A percentile compares a stretch with the other conserved stretches of the same genome.
phyloP scores from a whole-genome alignment of 2,329 filamentous ascomycete genomes.

The Fusarium ramigenum region DNA sequence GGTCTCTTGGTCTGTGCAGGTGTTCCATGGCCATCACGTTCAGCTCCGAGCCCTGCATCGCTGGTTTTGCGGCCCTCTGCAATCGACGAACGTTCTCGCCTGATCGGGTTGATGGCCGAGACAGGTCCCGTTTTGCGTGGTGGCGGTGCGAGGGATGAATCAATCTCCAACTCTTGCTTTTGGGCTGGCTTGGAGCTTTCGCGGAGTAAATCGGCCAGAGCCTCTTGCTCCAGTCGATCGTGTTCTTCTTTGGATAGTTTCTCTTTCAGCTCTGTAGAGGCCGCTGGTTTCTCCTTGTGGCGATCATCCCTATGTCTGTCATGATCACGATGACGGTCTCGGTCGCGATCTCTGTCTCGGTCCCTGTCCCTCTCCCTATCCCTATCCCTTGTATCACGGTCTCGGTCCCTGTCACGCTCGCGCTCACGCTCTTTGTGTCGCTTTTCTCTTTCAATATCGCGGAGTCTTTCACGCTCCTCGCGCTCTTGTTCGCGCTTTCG shows the following conservation, averaged over 20 bases:
- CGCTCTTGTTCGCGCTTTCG: constrained; percentile 63
- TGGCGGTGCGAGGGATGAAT: constrained; percentile 64
- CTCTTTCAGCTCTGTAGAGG: constrained; percentile 60
- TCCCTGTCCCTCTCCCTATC: constrained; percentile 42
- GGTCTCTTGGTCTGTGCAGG: constrained; percentile 43
- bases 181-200: constrained; percentile 63
- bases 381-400: background rate
- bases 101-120: constrained; percentile 68
- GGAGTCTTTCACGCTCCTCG: constrained; percentile 62
- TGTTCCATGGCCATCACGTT: constrained; percentile 48
- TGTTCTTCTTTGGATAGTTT: constrained; percentile 67
- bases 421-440: constrained; percentile 52
- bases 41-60: constrained; percentile 46
- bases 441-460: constrained; percentile 53
- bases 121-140: constrained; percentile 62
- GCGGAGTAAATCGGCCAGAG: constrained; percentile 66
- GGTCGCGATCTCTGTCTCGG: constrained; percentile 44
- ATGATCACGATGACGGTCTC: constrained; percentile 39
- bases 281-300: constrained; percentile 49
- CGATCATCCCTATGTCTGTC: constrained; percentile 47
- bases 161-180: constrained; percentile 65
- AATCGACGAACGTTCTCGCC: constrained; percentile 55
- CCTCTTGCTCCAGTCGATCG: constrained; percentile 66
- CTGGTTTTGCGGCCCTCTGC: constrained; percentile 53
- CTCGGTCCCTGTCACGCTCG: constrained; percentile 45